A percentile compares a stretch with the other conserved stretches of the same genome.
Evolutionary conservation across 176 grass and related monocot species (phyloP).

Genomic region (Carex scoparia): DNA sequence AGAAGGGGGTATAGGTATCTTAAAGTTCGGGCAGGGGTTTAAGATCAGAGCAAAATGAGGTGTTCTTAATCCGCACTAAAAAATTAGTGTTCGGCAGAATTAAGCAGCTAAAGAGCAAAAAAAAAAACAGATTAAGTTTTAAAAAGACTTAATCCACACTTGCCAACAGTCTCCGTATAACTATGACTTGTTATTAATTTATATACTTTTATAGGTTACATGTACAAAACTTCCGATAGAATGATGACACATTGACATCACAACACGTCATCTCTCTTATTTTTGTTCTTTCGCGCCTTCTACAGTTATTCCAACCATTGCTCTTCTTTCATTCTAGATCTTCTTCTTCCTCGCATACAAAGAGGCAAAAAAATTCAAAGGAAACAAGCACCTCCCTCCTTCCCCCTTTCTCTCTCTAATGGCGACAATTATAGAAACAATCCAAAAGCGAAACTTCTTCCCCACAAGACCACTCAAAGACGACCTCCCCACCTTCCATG

Average conservation of each 20-base stretch:
- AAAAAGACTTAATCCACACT: too few species aligned
- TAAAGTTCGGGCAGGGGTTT: too few species aligned
- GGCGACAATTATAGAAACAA: slow-evolving; percentile 77
- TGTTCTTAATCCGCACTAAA: too few species aligned
- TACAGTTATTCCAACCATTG: not conserved
- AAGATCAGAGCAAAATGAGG: too few species aligned
- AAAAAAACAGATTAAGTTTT: too few species aligned
- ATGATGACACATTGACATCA: not conserved
- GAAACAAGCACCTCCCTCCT: not conserved
- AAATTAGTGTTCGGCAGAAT: too few species aligned
- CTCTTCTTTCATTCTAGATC: not conserved
- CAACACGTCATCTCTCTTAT: not conserved
- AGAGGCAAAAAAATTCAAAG: not conserved
- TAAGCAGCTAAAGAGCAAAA: too few species aligned
- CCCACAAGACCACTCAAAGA: slow-evolving; percentile 61
- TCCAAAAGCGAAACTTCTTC: slow-evolving; percentile 76
- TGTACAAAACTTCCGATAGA: not conserved
- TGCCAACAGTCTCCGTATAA: too few species aligned
- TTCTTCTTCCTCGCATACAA: not conserved
- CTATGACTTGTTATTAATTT: not conserved
- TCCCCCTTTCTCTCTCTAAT: slow-evolving; percentile 26
- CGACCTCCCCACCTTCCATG: slow-evolving; percentile 76
- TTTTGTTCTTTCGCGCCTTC: not conserved
- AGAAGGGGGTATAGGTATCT: too few species aligned
- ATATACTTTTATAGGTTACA: not conserved